Percentiles rank a stretch among this genome's conserved stretches.
phyloP scores from a whole-genome alignment of 768 basidiomycete species.

The Rhizopogon roseolus region DNA sequence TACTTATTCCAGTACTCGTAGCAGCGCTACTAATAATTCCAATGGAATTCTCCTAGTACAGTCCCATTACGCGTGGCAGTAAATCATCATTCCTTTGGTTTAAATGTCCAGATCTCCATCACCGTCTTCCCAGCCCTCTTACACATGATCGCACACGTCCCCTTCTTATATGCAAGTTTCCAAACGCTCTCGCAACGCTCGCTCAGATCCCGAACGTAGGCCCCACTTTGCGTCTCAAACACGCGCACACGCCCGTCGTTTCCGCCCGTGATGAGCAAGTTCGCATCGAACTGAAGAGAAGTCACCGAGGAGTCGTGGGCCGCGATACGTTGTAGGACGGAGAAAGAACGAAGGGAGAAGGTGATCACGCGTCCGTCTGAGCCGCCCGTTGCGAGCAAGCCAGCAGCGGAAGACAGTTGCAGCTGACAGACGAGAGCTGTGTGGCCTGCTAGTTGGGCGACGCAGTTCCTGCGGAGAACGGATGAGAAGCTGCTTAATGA shows the following conservation, averaged over 20 bases:
- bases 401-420: slow-evolving; percentile 57
- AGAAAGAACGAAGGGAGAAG: slow-evolving; percentile 48
- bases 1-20: too few species aligned
- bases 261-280: slow-evolving; percentile 79
- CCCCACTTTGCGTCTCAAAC: slow-evolving; percentile 62
- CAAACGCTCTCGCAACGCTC: slow-evolving; percentile 80
- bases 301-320: slow-evolving; percentile 90
- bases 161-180: slow-evolving; percentile 74
- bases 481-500: neutral
- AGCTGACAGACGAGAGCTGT: slow-evolving; percentile 90
- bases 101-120: slow-evolving; percentile 83
- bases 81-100: slow-evolving; percentile 32
- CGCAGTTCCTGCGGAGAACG: slow-evolving; percentile 51
- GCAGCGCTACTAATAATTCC: too few species aligned
- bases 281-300: slow-evolving; percentile 78
- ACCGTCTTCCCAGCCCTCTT: slow-evolving; percentile 77
- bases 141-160: slow-evolving; percentile 78
- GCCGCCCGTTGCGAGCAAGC: slow-evolving; percentile 73
- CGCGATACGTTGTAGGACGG: slow-evolving; percentile 59
- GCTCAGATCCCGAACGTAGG: slow-evolving; percentile 69
- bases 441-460: slow-evolving; percentile 86
- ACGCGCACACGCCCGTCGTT: slow-evolving; percentile 81
- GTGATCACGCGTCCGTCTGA: slow-evolving; percentile 85
- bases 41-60: too few species aligned
- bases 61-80: neutral